Evolutionary conservation across 73 alveolate species (phyloP), one percentile per base, ranked within the genome.

Genomic region (Paramecium primaurelia): DNA sequence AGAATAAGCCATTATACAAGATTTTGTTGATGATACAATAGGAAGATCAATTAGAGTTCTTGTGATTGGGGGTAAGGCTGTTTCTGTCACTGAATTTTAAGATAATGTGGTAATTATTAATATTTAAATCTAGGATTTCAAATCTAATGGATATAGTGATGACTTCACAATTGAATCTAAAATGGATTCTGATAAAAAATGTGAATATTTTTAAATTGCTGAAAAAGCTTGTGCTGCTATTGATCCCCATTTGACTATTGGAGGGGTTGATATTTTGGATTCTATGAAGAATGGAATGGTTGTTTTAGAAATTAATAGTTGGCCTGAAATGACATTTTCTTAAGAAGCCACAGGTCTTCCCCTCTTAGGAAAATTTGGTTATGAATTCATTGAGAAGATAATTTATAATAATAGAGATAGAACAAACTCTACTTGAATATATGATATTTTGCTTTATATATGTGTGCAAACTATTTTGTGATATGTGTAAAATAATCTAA

Each of bases 1-100:
- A 9, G 59, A 75, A 14, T 36, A 75, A 37, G 68, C 49, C 37
- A 30, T 75, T n/a, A 37, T 75, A 2, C 11, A 75, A 40, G 59
- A 75, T 8, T 75, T 75, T 25, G 16, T 75, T 37, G 60, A 75
- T 32, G 88, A 75, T 18, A 32, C 88, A 4, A 6, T 34, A 8
- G 88, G 88, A 75, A 34, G 49, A 75, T 75, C 88, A 34, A 75
- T 75, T 22, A 75, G 88, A 40, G 88, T 75, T 3, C 59, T 75
- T 14, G 60, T 40, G 6, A 75, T 75, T 4, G 88, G 88, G 0
- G 88, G 88, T 12, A 75, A 75, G 11, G 88, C 88, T 7, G 34
- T 34, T 22, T 75, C 88, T 37, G 88, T 40, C 38, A 75, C 59
- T 9, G 38, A 75, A 18, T 75, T 75, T 10, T 37, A 75, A 36